phyloP scores from a whole-genome alignment of 345 rosid genomes.

The Cardamine occulta region DNA sequence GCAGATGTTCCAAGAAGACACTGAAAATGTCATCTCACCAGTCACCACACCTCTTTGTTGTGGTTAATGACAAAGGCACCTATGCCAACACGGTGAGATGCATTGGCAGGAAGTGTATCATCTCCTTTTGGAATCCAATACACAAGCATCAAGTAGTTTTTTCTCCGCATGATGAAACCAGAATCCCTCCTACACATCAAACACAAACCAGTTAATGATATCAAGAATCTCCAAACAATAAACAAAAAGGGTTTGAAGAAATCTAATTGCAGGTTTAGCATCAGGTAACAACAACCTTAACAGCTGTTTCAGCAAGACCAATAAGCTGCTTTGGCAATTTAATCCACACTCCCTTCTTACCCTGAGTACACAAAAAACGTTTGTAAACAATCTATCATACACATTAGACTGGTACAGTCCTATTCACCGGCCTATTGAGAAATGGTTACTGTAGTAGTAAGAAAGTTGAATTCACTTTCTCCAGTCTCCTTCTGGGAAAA shows the following conservation, averaged over 20 bases:
- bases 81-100: conserved; percentile 78
- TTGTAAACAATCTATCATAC: neutral
- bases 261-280: neutral
- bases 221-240: neutral
- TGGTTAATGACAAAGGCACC: conserved; percentile 82
- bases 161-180: conserved; percentile 95
- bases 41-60: conserved; percentile 64
- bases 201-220: conserved; percentile 7
- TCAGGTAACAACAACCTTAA: conserved; percentile 58
- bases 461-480: conserved; percentile 18
- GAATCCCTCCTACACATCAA: conserved; percentile 75
- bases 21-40: neutral
- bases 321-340: conserved; percentile 69
- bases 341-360: conserved; percentile 89
- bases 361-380: conserved; percentile 50
- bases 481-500: neutral
- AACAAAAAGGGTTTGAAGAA: neutral
- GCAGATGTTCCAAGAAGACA: neutral
- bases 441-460: conserved; percentile 5
- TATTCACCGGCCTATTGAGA: neutral
- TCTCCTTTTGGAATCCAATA: conserved; percentile 74
- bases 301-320: conserved; percentile 74
- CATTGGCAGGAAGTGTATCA: conserved; percentile 78
- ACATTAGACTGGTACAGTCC: neutral
- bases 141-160: conserved; percentile 76